Evolutionary conservation across 139 green algal genomes (phyloP), one percentile per base, ranked within the genome.

Genomic region (Tetratostichococcus sp.): DNA sequence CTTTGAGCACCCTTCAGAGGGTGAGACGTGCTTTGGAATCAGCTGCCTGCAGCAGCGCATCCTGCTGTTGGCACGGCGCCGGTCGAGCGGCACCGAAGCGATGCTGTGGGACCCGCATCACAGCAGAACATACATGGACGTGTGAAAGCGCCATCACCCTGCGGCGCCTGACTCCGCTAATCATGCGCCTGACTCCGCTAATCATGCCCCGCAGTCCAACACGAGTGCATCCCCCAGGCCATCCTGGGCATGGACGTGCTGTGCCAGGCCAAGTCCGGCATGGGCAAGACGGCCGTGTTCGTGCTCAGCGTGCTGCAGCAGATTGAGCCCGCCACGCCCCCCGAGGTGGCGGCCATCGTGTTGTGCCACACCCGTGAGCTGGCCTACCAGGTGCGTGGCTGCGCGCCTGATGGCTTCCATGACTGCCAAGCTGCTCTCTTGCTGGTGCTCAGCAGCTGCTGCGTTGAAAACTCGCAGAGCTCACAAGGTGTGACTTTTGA

Each of bases 201-300:
- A 35, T 39, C 19, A 16, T 50, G 39, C 66, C 30, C 19, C 72
- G 77, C 93, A 99, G 96, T 99, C 0, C 96, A 99, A 81, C 96
- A 99, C 78, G 91, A 99, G 82, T 98, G 94, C 85, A 99, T 99
- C 78, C 96, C 96, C 26, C 91, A 98, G 78, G 95, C 96, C 66
- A 97, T 99, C 70, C 84, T 98, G 62, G 95, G 96, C 57, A 94
- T 96, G 89, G 96, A 99, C 77, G 91, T 99, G 21, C 87, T 99
- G 14, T 99, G 96, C 85, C 96, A 99, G 83, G 96, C 96, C 34
- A 99, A 99, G 91, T 98, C 93, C 16, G 96, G 96, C 66, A 99
- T 99, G 96, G 96, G 96, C 58, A 99, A 99, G 91, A 99, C 96
- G 1, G 96, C 96, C 4, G 96, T 99, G 14, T 99, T 99, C 80